These are phyloP conservation scores for Solanum neorickii DNA, from an alignment of 257 asterid species.

Conservation along the genomic window DNA sequence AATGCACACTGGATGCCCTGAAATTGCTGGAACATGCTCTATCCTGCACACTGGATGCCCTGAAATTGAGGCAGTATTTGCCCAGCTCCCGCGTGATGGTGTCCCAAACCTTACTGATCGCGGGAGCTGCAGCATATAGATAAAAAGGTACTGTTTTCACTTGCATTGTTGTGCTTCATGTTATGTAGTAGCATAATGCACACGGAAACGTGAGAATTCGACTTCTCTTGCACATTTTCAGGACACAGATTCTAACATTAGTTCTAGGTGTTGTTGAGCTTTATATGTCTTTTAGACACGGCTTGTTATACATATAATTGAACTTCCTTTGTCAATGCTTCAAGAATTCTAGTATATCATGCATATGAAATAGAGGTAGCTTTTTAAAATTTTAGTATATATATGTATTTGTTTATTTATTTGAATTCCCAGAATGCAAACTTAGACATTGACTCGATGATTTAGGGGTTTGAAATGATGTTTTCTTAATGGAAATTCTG, in stretches of 20 bases:
- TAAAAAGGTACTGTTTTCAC: constrained; percentile 35
- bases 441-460: background rate
- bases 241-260: background rate
- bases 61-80: constrained; percentile 29
- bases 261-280: background rate
- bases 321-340: background rate
- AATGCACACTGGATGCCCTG: background rate
- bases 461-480: background rate
- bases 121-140: constrained; percentile 41
- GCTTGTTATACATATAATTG: background rate
- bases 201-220: fast-evolving
- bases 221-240: background rate
- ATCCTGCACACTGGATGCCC: constrained; percentile 33
- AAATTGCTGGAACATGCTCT: constrained; percentile 14
- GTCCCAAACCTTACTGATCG: constrained; percentile 30
- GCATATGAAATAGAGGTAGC: background rate
- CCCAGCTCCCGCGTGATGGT: constrained; percentile 42
- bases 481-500: background rate
- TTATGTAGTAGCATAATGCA: background rate
- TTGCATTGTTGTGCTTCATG: background rate
- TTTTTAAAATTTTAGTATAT: no score
- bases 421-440: background rate
- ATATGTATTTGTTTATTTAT: no score
- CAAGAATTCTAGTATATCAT: background rate
- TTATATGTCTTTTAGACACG: background rate